Evolutionary conservation across 306 rosid species (phyloP).

Genomic region (Prunus campanulata): DNA sequence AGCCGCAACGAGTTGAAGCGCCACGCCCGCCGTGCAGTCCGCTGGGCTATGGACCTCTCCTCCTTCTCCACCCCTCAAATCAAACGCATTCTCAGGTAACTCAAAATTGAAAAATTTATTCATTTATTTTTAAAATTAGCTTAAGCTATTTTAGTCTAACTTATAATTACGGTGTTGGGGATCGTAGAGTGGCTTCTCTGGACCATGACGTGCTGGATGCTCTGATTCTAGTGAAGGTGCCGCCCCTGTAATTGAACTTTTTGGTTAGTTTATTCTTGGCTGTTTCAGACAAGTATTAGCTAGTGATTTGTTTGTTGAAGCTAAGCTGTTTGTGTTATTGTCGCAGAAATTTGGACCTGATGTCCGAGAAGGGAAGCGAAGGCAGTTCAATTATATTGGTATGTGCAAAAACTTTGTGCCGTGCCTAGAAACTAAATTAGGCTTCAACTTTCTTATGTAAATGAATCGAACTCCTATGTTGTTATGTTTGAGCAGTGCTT

Average conservation of each 20-base stretch:
- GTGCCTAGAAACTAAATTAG: no score
- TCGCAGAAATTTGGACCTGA: constrained; percentile 71
- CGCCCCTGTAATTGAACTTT: constrained; percentile 4
- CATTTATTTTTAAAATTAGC: not conserved
- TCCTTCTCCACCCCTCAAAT: constrained; percentile 73
- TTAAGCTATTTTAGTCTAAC: not conserved
- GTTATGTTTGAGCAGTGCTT: no score
- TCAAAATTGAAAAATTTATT: not conserved
- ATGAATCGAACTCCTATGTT: not conserved
- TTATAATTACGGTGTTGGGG: not conserved
- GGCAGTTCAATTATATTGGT: constrained; percentile 96
- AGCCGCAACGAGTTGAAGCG: constrained; percentile 86
- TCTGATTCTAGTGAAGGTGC: constrained; percentile 69
- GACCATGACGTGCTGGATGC: constrained; percentile 67
- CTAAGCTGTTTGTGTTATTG: constrained; percentile 59
- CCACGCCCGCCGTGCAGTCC: constrained; percentile 79
- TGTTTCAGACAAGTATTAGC: not conserved
- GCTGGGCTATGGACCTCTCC: constrained; percentile 77
- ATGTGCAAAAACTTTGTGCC: not conserved
- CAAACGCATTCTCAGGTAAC: constrained; percentile 70
- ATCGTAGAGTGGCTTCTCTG: constrained; percentile 55
- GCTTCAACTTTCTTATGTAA: not conserved
- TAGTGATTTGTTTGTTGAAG: constrained; percentile 36
- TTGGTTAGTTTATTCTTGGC: constrained; percentile 31
- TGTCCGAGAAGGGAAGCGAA: constrained; percentile 90